Base-by-base conservation (phyloP, 805 yeast species). In the Saccharomycopsis synnaedendra region DNA sequence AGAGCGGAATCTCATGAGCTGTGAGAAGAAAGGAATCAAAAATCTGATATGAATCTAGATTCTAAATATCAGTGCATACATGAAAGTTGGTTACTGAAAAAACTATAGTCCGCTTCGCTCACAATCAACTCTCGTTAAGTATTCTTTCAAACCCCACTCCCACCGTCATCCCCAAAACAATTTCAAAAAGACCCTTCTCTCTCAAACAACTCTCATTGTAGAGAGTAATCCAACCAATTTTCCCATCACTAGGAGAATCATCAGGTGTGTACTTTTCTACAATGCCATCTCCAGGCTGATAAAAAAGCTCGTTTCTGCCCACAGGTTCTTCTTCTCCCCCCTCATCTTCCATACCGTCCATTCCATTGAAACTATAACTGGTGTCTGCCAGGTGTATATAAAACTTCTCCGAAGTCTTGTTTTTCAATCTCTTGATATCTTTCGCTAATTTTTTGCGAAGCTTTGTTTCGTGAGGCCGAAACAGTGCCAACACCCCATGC, bases 221-320 rank as follows among this genome's bases (percentile, higher is more conserved):
- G 1, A 80, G 63, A 0, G 85, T 78, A 3, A 80, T 60, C 85
- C 85, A 80, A 0, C 85, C 85, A 34, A 78, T 54, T 55, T 78
- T 80, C 47, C 65, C 69, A 43, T 74, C 77, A 57, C 74, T 76
- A 0, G 85, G 84, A 3, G 73, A 65, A 58, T 80, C 85, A 58
- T 80, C 85, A 9, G 64, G 64, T 0, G 83, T 79, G 46, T 68
- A 67, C 51, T 65, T 64, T 44, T 62, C 65, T 34, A 65, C 61
- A 4, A 78, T 62, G 2, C 85, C 85, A 60, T 79, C 85, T n/a
- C 77, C 76, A 0, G 78, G 69, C 10, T 58, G 58, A 37, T 60
- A 60, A 6, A 58, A 50, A 7, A 37, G 51, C 35, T 59, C 61
- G 38, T 32, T 28, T 40, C 43, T 43, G 36, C 10, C 8, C 8